Evolutionary conservation across 148 eudicot species (phyloP).

Genomic region (Heliosperma pusillum): DNA sequence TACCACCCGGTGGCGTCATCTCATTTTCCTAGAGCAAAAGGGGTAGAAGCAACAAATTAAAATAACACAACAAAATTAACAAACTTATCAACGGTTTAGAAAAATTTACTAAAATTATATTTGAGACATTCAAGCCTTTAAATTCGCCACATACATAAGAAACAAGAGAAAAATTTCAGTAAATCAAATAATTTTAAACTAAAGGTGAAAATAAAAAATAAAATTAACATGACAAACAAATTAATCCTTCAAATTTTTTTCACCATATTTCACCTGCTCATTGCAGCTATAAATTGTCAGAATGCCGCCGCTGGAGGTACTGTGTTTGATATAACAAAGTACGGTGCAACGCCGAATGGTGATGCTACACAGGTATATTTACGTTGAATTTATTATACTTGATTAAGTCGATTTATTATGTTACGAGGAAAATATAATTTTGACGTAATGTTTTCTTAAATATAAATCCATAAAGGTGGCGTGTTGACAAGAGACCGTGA

Average conservation of each 20-base stretch:
- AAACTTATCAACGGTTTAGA: background rate
- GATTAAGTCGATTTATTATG: no score
- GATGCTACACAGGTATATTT: constrained; percentile 26
- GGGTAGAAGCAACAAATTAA: background rate
- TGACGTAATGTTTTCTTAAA: no score
- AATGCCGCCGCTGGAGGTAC: background rate
- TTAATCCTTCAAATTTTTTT: background rate
- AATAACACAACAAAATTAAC: background rate
- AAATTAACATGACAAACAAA: constrained; percentile 14
- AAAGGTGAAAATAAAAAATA: background rate
- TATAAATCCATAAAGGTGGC: no score
- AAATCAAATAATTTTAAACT: background rate
- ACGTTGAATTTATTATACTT: background rate
- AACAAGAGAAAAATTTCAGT: background rate
- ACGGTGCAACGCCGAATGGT: constrained; percentile 19
- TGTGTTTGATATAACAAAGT: constrained; percentile 16
- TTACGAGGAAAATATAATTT: no score
- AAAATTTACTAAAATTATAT: background rate
- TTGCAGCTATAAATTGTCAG: background rate
- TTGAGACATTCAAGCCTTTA: background rate
- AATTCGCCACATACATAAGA: background rate
- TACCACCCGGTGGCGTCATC: no score
- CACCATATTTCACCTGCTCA: background rate
- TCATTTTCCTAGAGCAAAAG: background rate
- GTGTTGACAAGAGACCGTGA: no score